Evolutionary conservation across 1,139 yeast genomes (phyloP).

Genomic region (Nadsonia starkeyi-henricii): DNA sequence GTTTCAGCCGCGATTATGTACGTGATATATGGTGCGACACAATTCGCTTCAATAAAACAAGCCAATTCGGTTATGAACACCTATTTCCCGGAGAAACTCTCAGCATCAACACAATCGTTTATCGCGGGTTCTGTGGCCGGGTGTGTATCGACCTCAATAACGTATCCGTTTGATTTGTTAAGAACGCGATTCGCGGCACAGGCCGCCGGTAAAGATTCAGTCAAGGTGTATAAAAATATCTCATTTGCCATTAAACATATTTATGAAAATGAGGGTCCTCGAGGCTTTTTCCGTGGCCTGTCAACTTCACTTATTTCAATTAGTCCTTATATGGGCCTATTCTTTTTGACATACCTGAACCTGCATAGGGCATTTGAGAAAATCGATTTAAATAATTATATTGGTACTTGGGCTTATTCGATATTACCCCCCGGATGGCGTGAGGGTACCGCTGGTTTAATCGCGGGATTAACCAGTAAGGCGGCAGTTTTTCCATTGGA

Average conservation of each 20-base stretch:
- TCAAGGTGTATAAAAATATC: conserved; percentile 40
- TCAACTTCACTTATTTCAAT: conserved; percentile 50
- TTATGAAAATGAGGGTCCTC: conserved; percentile 33
- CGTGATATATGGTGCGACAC: conserved; percentile 70
- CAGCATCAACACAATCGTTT: conserved; percentile 36
- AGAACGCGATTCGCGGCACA: conserved; percentile 63
- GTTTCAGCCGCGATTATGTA: conserved; percentile 84
- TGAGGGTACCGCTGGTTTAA: conserved; percentile 56
- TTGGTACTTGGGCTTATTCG: conserved; percentile 4
- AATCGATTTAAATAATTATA: conserved; percentile 5
- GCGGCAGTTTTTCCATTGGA: conserved; percentile 74
- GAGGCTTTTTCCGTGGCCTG: conserved; percentile 52
- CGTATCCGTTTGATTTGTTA: conserved; percentile 81
- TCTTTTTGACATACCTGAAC: conserved; percentile 52
- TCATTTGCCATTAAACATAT: conserved; percentile 31
- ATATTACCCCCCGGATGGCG: conserved; percentile 17
- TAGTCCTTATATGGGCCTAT: conserved; percentile 50
- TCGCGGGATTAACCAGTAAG: conserved; percentile 68
- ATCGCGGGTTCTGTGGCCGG: conserved; percentile 74
- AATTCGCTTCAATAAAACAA: conserved; percentile 58
- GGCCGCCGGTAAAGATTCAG: conserved; percentile 18
- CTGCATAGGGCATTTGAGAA: conserved; percentile 8
- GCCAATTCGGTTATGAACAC: conserved; percentile 32
- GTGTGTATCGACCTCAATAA: conserved; percentile 47
- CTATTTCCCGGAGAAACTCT: conserved; percentile 17